A percentile compares a stretch with the other conserved stretches of the same genome.
Evolutionary conservation across 164 flowering plant genomes (phyloP).

Genomic region (Hamamelis virginiana): DNA sequence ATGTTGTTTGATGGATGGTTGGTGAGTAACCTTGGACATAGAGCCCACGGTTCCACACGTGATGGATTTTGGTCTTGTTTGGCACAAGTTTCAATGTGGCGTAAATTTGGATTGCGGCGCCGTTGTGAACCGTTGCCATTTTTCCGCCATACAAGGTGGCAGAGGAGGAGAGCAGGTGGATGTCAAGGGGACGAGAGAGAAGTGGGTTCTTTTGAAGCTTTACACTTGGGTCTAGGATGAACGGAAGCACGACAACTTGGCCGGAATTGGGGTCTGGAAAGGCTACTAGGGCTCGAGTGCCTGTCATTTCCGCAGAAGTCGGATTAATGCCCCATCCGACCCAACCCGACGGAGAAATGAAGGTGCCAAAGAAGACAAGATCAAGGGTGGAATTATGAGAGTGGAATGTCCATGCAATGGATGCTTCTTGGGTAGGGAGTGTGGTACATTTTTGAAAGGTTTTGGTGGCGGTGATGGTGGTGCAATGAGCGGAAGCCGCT

Average conservation of each 20-base stretch:
- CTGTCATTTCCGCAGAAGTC: constrained; percentile 68
- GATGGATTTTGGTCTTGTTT: constrained; percentile 64
- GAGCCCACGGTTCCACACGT: constrained; percentile 85
- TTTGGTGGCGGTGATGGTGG: constrained; percentile 41
- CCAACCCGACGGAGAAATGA: constrained; percentile 98
- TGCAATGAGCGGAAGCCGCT: constrained; percentile 53
- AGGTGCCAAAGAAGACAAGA: constrained; percentile 71
- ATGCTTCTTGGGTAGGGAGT: constrained; percentile 83
- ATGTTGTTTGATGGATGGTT: constrained; percentile 78
- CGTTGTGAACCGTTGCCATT: constrained; percentile 62
- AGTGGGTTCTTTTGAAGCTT: constrained; percentile 72
- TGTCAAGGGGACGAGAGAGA: constrained; percentile 74
- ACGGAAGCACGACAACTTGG: constrained; percentile 64
- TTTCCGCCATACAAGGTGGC: constrained; percentile 62
- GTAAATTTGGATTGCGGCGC: constrained; percentile 65
- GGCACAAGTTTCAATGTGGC: constrained; percentile 59
- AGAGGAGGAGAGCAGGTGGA: constrained; percentile 69
- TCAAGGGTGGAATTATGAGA: constrained; percentile 74
- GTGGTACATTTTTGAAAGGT: constrained; percentile 70
- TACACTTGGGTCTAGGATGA: constrained; percentile 69
- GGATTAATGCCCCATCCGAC: constrained; percentile 95
- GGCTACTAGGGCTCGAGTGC: constrained; percentile 73
- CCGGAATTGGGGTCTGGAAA: constrained; percentile 88
- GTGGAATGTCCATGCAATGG: constrained; percentile 85
- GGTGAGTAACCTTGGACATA: constrained; percentile 99